Conservation (phyloP, 768 basidiomycete species). For the Rhizopogon roseolus region DNA sequence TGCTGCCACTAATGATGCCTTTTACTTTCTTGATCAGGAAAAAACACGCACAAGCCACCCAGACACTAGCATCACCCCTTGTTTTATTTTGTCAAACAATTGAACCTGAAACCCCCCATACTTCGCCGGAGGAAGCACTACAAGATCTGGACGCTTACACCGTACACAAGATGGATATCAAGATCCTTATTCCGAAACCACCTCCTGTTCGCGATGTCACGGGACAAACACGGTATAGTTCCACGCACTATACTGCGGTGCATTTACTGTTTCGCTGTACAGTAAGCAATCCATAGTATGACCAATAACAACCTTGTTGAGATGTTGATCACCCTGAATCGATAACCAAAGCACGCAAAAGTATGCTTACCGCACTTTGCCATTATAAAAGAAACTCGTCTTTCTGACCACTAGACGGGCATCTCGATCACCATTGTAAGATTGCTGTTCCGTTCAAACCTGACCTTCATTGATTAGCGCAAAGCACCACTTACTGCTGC, state of each 20-base stretch:
- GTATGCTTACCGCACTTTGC: background rate
- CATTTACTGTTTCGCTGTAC: background rate
- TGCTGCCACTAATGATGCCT: background rate
- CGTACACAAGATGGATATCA: background rate
- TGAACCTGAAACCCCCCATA: background rate
- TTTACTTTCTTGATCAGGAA: conserved; percentile 2
- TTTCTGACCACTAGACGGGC: background rate
- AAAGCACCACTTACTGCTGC: background rate
- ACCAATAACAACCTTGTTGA: background rate
- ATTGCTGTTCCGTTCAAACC: background rate
- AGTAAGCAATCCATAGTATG: background rate
- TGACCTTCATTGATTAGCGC: background rate
- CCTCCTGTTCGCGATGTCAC: background rate
- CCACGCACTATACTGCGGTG: background rate
- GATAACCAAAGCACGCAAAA: background rate
- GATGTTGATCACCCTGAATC: background rate
- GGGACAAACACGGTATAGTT: background rate
- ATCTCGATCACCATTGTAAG: background rate
- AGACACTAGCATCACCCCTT: background rate
- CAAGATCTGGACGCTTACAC: too few species aligned
- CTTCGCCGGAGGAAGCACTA: background rate
- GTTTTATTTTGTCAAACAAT: background rate
- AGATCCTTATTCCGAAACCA: background rate
- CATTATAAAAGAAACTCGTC: background rate
- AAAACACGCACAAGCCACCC: background rate